Evolutionary conservation across 2,329 filamentous ascomycete species (phyloP).

Genomic region (Chaetomiaceae sp.): DNA sequence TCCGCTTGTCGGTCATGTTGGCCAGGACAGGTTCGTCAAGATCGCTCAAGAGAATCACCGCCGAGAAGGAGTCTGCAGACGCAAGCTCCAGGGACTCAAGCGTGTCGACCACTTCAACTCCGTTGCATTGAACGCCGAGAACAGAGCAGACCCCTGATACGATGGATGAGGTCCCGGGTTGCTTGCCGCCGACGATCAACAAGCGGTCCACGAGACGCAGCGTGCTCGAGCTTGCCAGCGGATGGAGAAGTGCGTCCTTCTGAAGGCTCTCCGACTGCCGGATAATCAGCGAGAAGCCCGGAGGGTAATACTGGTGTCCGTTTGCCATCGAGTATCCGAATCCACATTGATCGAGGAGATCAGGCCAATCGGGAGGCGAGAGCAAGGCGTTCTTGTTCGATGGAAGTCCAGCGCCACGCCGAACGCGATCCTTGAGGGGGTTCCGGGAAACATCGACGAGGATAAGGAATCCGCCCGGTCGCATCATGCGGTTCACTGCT

Average conservation of each 20-base stretch:
- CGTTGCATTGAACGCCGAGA: slow-evolving; percentile 23
- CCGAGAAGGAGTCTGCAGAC: slow-evolving; percentile 26
- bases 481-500: slow-evolving; percentile 23
- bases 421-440: slow-evolving; percentile 21
- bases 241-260: slow-evolving; percentile 22
- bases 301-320: slow-evolving; percentile 31
- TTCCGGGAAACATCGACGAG: slow-evolving; percentile 26
- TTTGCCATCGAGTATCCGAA: slow-evolving; percentile 32
- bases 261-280: slow-evolving; percentile 31
- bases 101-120: slow-evolving; percentile 17
- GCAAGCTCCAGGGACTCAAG: slow-evolving; percentile 28
- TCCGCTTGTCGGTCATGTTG: slow-evolving; percentile 30
- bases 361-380: slow-evolving; percentile 33
- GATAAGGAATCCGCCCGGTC: slow-evolving; percentile 31
- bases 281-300: slow-evolving; percentile 35
- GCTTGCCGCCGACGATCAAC: slow-evolving; percentile 32
- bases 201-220: slow-evolving; percentile 24
- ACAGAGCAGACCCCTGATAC: slow-evolving; percentile 17
- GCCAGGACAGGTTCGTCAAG: slow-evolving; percentile 33
- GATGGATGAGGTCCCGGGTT: slow-evolving; percentile 19
- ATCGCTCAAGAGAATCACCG: slow-evolving; percentile 35
- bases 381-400: background rate
- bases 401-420: slow-evolving; percentile 10
- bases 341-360: slow-evolving; percentile 31
- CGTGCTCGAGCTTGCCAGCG: slow-evolving; percentile 9